A percentile compares a stretch with the other conserved stretches of the same genome.
Conservation (phyloP, 2,329 filamentous ascomycete species). For the Microcyclosporella mali region DNA sequence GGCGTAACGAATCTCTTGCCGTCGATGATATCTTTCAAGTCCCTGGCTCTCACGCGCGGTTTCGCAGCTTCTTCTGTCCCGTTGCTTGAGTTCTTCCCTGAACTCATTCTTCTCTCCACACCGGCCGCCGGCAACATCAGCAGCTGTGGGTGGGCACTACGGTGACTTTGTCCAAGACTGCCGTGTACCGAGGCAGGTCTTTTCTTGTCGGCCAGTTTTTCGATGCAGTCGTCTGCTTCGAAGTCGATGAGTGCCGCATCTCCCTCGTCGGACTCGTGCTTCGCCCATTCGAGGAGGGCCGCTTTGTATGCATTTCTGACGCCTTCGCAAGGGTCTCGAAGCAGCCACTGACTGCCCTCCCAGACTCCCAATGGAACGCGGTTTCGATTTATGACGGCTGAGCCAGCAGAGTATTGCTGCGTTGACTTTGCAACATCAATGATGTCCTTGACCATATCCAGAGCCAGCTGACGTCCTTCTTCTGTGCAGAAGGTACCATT, state of each 20-base stretch:
- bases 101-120: constrained; percentile 17
- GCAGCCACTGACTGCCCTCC: constrained; percentile 93
- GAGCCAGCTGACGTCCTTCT: constrained; percentile 56
- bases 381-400: constrained; percentile 34
- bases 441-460: constrained; percentile 76
- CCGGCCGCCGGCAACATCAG: constrained; percentile 18
- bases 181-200: constrained; percentile 17
- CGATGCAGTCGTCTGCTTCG: constrained; percentile 20
- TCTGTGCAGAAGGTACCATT: constrained; percentile 56
- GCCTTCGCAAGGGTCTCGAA: constrained; percentile 69
- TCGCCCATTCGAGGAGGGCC: constrained; percentile 74
- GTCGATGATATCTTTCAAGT: constrained; percentile 19
- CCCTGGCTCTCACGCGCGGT: constrained; percentile 13
- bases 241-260: constrained; percentile 25
- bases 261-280: constrained; percentile 27
- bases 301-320: constrained; percentile 83
- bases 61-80: constrained; percentile 6
- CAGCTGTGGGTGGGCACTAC: constrained; percentile 17
- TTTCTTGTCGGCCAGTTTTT: constrained; percentile 17
- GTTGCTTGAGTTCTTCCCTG: constrained; percentile 12
- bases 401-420: constrained; percentile 13
- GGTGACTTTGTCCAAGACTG: constrained; percentile 17
- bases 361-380: constrained; percentile 73
- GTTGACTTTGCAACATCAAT: constrained; percentile 66
- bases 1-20: constrained; percentile 13